Evolutionary conservation across 768 basidiomycete species (phyloP).

Genomic region (Suillus hirtellus): DNA sequence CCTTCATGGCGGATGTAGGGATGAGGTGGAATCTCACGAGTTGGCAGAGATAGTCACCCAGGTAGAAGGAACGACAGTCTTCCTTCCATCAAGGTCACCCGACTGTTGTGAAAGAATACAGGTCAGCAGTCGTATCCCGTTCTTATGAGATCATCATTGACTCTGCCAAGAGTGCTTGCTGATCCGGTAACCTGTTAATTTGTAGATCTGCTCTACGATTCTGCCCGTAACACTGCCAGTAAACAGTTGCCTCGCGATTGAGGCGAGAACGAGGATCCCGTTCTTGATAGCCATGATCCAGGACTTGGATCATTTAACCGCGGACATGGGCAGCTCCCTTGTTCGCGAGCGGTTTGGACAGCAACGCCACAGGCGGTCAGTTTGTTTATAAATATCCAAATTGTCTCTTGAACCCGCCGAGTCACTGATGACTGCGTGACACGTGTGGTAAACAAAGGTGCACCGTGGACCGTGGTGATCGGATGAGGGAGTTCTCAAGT

Average conservation of each 20-base stretch:
- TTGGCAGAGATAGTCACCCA: neutral
- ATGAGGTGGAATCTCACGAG: neutral
- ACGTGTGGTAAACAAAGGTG: constrained; percentile 41
- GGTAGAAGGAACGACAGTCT: neutral
- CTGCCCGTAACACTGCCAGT: neutral
- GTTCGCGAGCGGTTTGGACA: neutral
- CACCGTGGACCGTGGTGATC: constrained; percentile 66
- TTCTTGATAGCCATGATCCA: neutral
- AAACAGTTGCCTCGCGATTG: constrained; percentile 2
- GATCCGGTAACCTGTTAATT: neutral
- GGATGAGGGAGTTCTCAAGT: constrained; percentile 44
- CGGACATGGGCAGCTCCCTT: neutral
- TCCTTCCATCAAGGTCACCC: neutral
- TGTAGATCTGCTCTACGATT: neutral
- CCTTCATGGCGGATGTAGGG: neutral
- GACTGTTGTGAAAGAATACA: neutral
- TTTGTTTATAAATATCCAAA: neutral
- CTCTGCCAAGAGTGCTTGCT: neutral
- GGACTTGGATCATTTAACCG: neutral
- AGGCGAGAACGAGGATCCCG: neutral
- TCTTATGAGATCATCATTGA: neutral
- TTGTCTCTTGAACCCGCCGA: neutral
- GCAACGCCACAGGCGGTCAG: neutral
- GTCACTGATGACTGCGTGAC: neutral
- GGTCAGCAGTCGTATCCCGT: neutral